Evolutionary conservation across 768 basidiomycete genomes (phyloP).

Genomic region (Suillus subaureus): DNA sequence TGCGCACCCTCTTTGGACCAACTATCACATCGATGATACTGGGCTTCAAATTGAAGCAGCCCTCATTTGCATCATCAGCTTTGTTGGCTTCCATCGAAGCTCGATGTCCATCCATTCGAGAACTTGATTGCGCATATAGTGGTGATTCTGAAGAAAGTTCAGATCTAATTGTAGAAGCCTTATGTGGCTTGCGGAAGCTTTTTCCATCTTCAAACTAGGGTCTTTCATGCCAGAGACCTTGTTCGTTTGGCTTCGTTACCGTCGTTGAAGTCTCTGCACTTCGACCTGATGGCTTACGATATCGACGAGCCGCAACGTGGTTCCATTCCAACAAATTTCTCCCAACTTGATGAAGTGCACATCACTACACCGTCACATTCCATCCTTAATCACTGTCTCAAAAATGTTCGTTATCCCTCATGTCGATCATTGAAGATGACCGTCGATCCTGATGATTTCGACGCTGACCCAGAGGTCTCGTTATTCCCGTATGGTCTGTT

Average conservation of each 20-base stretch:
- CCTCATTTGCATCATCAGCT: neutral
- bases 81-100: neutral
- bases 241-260: neutral
- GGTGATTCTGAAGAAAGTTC: neutral
- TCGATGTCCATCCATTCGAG: neutral
- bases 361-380: neutral
- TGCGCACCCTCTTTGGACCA: neutral
- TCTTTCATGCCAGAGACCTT: neutral
- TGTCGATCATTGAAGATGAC: too few relatives aligned
- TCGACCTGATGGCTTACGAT: neutral
- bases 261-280: neutral
- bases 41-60: neutral
- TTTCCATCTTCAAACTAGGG: neutral
- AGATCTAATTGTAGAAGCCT: neutral
- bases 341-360: neutral
- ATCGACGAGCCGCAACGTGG: neutral
- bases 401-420: neutral
- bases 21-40: neutral
- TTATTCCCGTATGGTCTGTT: too few relatives aligned
- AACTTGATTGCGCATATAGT: neutral
- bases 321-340: neutral
- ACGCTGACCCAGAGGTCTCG: too few relatives aligned
- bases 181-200: neutral
- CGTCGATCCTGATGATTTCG: too few relatives aligned
- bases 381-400: neutral